These are phyloP conservation scores for Torulaspora microellipsoides DNA, from an alignment of 805 yeast genomes.

Conservation along the genomic window DNA sequence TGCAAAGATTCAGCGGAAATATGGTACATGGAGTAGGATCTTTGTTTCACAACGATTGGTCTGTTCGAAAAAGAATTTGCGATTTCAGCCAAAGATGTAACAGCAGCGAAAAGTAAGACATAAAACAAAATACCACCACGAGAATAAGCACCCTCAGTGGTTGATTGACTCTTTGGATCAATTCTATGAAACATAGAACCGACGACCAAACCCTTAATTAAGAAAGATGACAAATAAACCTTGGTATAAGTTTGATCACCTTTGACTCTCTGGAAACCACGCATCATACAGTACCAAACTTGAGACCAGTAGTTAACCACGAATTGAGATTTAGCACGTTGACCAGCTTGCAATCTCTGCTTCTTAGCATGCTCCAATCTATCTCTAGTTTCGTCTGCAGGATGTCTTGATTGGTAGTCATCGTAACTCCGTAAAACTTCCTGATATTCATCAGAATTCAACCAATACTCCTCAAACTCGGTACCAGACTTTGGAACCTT, in stretches of 20 bases:
- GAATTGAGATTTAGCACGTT: constrained; percentile 38
- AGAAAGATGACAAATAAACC: constrained; percentile 48
- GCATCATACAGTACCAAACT: constrained; percentile 45
- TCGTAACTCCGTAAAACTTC: constrained; percentile 37
- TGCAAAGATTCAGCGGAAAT: constrained; percentile 63
- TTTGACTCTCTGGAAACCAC: constrained; percentile 50
- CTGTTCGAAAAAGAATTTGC: constrained; percentile 54
- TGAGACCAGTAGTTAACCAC: constrained; percentile 47
- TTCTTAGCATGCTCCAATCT: constrained; percentile 40
- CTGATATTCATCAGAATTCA: constrained; percentile 50
- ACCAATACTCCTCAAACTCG: constrained; percentile 61
- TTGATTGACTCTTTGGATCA: constrained; percentile 34
- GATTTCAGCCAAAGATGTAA: constrained; percentile 59
- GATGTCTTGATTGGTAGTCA: constrained; percentile 40
- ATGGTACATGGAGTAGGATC: constrained; percentile 56
- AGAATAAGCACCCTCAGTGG: constrained; percentile 53
- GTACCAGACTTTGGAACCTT: constrained; percentile 51
- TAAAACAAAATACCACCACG: constrained; percentile 63
- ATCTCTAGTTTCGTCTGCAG: constrained; percentile 37
- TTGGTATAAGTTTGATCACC: constrained; percentile 56
- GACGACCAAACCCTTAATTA: constrained; percentile 53
- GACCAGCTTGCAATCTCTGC: constrained; percentile 41
- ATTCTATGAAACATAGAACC: constrained; percentile 58
- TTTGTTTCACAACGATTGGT: constrained; percentile 61
- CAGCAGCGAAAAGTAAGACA: constrained; percentile 54